Evolutionary conservation across 345 rosid genomes (phyloP).

Genomic region (Chamaenerion angustifolium): DNA sequence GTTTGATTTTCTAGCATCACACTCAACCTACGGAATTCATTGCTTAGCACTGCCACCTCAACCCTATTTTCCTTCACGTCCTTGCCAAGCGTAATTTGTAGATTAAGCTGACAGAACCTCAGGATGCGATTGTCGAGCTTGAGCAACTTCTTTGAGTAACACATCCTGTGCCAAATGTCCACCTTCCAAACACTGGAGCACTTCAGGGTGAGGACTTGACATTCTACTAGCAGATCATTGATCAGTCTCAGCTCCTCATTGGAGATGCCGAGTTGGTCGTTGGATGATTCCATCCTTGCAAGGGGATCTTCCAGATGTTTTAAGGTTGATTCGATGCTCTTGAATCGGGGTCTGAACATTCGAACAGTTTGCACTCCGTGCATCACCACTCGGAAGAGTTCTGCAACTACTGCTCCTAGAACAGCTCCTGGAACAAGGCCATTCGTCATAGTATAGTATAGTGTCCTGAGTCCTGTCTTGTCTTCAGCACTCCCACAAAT

Average conservation of each 20-base stretch:
- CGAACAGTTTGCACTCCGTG: no score
- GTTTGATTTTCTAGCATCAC: background rate
- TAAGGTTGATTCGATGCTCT: no score
- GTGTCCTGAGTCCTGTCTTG: no score
- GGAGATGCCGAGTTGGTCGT: background rate
- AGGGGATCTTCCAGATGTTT: no score
- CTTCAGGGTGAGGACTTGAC: background rate
- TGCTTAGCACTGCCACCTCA: background rate
- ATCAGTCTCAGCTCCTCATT: background rate
- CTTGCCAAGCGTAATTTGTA: background rate
- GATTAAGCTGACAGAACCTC: background rate
- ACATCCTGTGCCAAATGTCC: background rate
- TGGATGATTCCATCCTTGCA: background rate
- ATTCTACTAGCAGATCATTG: background rate
- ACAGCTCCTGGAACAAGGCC: no score
- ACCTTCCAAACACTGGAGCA: background rate
- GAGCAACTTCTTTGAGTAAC: background rate
- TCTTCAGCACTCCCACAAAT: no score
- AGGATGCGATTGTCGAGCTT: background rate
- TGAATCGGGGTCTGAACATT: no score
- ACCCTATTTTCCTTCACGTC: no score
- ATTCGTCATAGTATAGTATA: no score
- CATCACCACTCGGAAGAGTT: no score
- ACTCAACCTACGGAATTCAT: background rate
- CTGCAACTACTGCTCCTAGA: no score